Percentiles rank a stretch among this genome's conserved stretches.
phyloP scores from a whole-genome alignment of 2,329 filamentous ascomycete species.

The Penicillium sp. region DNA sequence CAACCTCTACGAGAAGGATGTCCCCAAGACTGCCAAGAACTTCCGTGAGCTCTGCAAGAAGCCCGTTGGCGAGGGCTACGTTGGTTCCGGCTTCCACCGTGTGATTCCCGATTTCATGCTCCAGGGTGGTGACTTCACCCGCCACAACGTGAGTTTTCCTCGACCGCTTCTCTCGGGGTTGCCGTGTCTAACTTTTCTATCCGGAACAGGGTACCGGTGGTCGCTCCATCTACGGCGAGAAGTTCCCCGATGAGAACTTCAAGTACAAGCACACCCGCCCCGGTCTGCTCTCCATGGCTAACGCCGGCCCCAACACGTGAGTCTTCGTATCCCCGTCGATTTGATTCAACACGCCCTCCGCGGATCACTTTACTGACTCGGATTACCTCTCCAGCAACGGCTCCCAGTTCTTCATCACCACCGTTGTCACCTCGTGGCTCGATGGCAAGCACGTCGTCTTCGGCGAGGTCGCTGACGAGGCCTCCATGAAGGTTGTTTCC shows the following conservation, averaged over 20 bases:
- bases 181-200: conserved; percentile 12
- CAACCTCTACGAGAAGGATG: conserved; percentile 78
- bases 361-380: conserved; percentile 1
- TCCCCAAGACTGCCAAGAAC: conserved; percentile 85
- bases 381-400: conserved; percentile 52
- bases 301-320: conserved; percentile 89
- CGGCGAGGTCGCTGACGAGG: conserved; percentile 58
- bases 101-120: conserved; percentile 94
- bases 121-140: conserved; percentile 94
- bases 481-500: conserved; percentile 56
- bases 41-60: conserved; percentile 80
- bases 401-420: conserved; percentile 72
- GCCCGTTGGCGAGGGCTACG: conserved; percentile 79
- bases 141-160: conserved; percentile 69
- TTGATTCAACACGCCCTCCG: background rate
- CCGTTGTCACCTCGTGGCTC: conserved; percentile 64
- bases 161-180: background rate
- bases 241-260: conserved; percentile 95
- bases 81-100: conserved; percentile 83
- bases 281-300: conserved; percentile 90
- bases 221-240: conserved; percentile 92
- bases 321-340: conserved; percentile 22
- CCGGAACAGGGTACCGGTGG: conserved; percentile 73
- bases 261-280: conserved; percentile 67
- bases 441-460: conserved; percentile 70